These are phyloP conservation scores for Ophiostoma novo-ulmi DNA, from an alignment of 2,329 filamentous ascomycete species.

Conservation along the genomic window DNA sequence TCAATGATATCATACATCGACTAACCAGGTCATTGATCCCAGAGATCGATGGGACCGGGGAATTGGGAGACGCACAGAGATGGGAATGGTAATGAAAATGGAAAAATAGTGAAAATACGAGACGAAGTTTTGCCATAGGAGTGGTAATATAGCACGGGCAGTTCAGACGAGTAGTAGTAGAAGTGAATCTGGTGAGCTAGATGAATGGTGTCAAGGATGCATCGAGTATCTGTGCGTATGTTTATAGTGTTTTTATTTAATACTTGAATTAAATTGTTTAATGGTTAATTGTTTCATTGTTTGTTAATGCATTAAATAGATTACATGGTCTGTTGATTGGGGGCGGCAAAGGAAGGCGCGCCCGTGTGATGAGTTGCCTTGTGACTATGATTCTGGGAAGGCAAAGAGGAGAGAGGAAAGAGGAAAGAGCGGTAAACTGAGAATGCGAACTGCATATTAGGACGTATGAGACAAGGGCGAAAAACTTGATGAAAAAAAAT, in stretches of 20 bases:
- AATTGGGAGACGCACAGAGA: slow-evolving; percentile 7
- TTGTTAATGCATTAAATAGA: background rate
- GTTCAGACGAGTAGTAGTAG: background rate
- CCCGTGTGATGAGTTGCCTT: slow-evolving; percentile 2
- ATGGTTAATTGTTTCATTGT: background rate
- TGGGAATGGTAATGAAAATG: slow-evolving; percentile 3
- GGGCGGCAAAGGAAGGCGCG: background rate
- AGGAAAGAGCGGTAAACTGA: background rate
- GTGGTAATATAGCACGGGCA: background rate
- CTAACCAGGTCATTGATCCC: slow-evolving; percentile 23
- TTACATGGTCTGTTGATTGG: background rate
- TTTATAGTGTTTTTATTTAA: background rate
- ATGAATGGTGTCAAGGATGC: background rate
- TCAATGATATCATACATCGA: slow-evolving; percentile 11
- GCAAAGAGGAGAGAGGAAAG: background rate
- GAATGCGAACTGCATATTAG: background rate
- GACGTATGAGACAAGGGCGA: background rate
- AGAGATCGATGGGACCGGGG: slow-evolving; percentile 24
- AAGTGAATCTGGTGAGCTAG: background rate
- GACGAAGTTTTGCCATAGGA: background rate
- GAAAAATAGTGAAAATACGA: background rate
- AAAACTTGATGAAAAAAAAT: background rate
- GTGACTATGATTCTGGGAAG: background rate
- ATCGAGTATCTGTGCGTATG: slow-evolving; percentile 1
- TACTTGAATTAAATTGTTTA: background rate